phyloP scores from a whole-genome alignment of 352 stramenopile genomes.

The Globisporangium emineosum region DNA sequence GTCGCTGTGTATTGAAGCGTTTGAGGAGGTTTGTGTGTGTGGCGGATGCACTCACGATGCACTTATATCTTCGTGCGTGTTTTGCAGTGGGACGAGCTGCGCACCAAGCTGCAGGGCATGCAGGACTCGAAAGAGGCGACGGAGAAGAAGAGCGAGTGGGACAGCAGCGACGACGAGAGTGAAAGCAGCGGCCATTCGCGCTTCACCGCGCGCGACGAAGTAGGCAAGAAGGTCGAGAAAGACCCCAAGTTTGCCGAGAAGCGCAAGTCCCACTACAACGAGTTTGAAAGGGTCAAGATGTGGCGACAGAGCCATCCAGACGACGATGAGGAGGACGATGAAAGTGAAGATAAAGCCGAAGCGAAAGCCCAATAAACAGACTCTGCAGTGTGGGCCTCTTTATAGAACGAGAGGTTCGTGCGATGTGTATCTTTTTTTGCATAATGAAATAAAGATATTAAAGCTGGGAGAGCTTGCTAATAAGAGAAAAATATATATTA shows the following conservation, averaged over 20 bases:
- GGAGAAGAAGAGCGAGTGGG: constrained; percentile 46
- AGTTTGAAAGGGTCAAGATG: constrained; percentile 67
- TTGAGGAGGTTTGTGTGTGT: too few species aligned
- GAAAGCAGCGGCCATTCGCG: not conserved
- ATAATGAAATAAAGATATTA: not conserved
- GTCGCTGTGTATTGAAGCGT: constrained; percentile 14
- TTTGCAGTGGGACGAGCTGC: constrained; percentile 61
- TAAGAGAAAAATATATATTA: not conserved
- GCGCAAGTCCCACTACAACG: constrained; percentile 84
- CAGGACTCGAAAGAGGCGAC: constrained; percentile 35
- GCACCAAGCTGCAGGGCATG: constrained; percentile 58
- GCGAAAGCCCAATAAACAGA: not conserved
- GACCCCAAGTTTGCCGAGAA: constrained; percentile 68
- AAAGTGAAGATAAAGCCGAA: not conserved
- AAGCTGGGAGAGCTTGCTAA: not conserved
- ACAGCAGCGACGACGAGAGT: constrained; percentile 48
- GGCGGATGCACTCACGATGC: not conserved
- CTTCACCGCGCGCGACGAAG: constrained; percentile 43
- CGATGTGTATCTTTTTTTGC: too few species aligned
- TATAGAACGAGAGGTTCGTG: not conserved
- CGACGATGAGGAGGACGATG: constrained; percentile 6
- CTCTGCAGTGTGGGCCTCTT: not conserved
- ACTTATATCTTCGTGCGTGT: not conserved
- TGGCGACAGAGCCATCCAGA: constrained; percentile 56
- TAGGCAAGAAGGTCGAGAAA: constrained; percentile 66